Evolutionary conservation across 2,329 filamentous ascomycete genomes (phyloP), one percentile per base, ranked within the genome.

Genomic region (Colletotrichum endophyticum): DNA sequence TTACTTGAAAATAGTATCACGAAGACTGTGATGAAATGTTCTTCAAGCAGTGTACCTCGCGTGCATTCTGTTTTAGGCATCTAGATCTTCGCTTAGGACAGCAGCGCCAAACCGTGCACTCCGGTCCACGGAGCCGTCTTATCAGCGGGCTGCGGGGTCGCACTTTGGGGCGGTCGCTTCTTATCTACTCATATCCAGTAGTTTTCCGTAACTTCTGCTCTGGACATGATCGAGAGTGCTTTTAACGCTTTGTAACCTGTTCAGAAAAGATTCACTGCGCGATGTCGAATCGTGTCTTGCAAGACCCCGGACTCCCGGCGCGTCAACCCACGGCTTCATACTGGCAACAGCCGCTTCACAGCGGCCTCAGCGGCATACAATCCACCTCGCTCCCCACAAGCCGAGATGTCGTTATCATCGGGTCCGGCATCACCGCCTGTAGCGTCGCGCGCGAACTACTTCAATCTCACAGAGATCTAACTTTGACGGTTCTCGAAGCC

Each of bases 381-480:
- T 69, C 71, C 12, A 25, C 16, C 16, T 70, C 78, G 1, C 79
- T 89, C 6, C 86, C 87, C 0, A 61, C 78, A 4, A 79, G 82
- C 5, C 86, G 85, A 5, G 90, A 91, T 76, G 81, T 90, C 6
- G 85, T 89, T 32, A 86, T 91, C 67, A 87, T 91, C 78, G 89
- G 90, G 30, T 90, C 89, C 49, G 91, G 90, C 4, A 91, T 92
- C 72, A 88, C 89, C 2, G 89, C 86, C 11, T 85, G 85, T 8
- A 83, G 84, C 36, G 80, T 87, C 25, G 86, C 86, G 7, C 80
- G 84, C 71, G 68, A 77, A 16, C 64, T 79, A 2, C 76, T 82
- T 6, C 27, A 78, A 80, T 6, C 80, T 30, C 8, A 0, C 19
- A 28, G 11, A 3, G 16, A n/a, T 5, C 25, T 61, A 0, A 61